phyloP scores from a whole-genome alignment of 2,329 filamentous ascomycete genomes.

The Didymella sp. region DNA sequence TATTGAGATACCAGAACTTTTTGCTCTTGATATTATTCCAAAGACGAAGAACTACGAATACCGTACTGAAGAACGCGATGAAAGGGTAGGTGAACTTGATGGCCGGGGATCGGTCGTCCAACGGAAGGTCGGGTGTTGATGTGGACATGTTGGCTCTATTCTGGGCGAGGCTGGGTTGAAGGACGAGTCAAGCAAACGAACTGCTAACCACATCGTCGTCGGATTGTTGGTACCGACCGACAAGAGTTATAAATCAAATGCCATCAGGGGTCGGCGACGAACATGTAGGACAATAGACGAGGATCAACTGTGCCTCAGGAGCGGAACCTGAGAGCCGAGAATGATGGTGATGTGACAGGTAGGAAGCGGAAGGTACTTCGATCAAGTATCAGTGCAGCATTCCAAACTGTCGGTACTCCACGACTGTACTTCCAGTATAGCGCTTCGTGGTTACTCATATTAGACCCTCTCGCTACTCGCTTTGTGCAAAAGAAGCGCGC shows the following conservation, averaged over 20 bases:
- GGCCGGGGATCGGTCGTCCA: constrained; percentile 12
- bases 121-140: neutral
- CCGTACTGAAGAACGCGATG: constrained; percentile 7
- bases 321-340: neutral
- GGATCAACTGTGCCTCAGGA: constrained; percentile 9
- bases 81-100: constrained; percentile 11
- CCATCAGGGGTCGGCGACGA: constrained; percentile 3
- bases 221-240: neutral
- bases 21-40: constrained; percentile 13
- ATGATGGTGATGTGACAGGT: neutral
- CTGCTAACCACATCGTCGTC: neutral
- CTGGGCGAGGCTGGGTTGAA: neutral
- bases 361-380: neutral
- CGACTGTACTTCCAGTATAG: neutral
- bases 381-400: neutral
- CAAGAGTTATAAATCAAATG: constrained; percentile 6
- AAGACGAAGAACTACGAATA: constrained; percentile 12
- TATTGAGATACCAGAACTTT: constrained; percentile 7
- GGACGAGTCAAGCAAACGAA: constrained; percentile 2
- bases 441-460: neutral
- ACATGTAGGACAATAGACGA: constrained; percentile 3
- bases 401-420: neutral
- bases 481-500: neutral
- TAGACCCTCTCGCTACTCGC: neutral
- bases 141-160: constrained; percentile 1